Evolutionary conservation across 805 yeast species (phyloP).

Genomic region (Wickerhamomyces pijperi): DNA sequence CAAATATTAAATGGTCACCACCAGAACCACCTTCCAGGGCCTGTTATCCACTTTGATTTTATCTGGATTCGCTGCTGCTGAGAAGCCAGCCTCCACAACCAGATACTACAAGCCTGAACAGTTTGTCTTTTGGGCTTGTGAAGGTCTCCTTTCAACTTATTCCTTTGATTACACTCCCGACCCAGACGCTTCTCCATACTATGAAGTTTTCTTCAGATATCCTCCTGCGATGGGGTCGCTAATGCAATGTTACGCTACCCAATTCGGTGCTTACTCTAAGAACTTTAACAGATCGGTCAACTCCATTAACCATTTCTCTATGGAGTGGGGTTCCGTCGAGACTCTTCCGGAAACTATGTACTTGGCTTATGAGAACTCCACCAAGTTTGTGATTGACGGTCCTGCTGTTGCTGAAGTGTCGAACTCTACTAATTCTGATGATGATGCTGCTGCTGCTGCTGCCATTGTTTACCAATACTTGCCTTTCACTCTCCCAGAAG

Average conservation of each 20-base stretch:
- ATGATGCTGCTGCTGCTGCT: conserved; percentile 1
- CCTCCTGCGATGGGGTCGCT: conserved; percentile 9
- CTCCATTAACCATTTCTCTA: conserved; percentile 1
- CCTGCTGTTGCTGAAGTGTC: not conserved
- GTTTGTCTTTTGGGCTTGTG: no score
- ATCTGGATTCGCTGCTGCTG: no score
- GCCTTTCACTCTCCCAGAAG: conserved; percentile 7
- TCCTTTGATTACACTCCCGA: no score
- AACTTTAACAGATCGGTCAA: conserved; percentile 8
- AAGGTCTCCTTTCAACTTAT: no score
- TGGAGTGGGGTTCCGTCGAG: conserved; percentile 5
- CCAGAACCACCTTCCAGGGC: no score
- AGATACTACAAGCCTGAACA: no score
- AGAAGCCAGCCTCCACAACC: no score
- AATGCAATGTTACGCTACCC: conserved; percentile 4
- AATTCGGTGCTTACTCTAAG: conserved; percentile 4
- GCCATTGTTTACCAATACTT: conserved; percentile 3
- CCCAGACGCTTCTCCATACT: no score
- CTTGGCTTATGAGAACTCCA: conserved; percentile 21
- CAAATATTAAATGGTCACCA: no score
- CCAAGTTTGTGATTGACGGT: conserved; percentile 11
- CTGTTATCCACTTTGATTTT: no score
- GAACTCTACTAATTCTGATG: no score
- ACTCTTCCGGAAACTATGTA: conserved; percentile 15
- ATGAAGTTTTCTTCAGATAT: conserved; percentile 1